These are phyloP conservation scores for Aspergillus tamarii DNA, from an alignment of 2,329 filamentous ascomycete species.

Conservation along the genomic window DNA sequence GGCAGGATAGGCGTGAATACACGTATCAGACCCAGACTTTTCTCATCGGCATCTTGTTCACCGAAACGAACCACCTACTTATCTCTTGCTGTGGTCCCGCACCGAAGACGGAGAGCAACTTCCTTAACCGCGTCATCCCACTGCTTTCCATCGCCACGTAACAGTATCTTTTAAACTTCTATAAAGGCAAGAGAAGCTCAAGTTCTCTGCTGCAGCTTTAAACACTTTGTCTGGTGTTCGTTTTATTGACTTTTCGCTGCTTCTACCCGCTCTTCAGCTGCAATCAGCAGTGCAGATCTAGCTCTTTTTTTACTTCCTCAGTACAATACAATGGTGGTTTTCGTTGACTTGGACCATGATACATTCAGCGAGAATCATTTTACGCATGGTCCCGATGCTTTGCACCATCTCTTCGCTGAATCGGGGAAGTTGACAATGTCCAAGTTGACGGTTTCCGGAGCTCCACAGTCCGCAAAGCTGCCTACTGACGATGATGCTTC, in stretches of 20 bases:
- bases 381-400: slow-evolving; percentile 16
- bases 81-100: slow-evolving; percentile 18
- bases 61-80: slow-evolving; percentile 21
- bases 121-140: slow-evolving; percentile 34
- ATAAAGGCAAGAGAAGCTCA: neutral
- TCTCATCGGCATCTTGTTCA: slow-evolving; percentile 19
- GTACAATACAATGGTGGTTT: slow-evolving; percentile 50
- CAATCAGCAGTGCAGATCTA: slow-evolving; percentile 11
- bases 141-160: slow-evolving; percentile 12
- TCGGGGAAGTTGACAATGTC: slow-evolving; percentile 28
- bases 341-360: slow-evolving; percentile 50
- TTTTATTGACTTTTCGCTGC: slow-evolving; percentile 14
- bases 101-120: slow-evolving; percentile 31
- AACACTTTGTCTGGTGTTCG: slow-evolving; percentile 12
- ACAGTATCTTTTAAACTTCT: neutral
- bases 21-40: slow-evolving; percentile 16
- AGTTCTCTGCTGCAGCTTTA: slow-evolving; percentile 1
- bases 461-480: slow-evolving; percentile 16
- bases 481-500: slow-evolving; percentile 16
- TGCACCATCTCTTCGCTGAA: slow-evolving; percentile 21
- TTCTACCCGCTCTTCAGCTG: slow-evolving; percentile 17
- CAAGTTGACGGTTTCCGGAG: slow-evolving; percentile 21
- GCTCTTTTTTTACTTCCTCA: slow-evolving; percentile 1
- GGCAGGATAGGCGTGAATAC: slow-evolving; percentile 8
- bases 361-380: slow-evolving; percentile 32